phyloP scores from a whole-genome alignment of 768 basidiomycete genomes.

The Cyclocybe aegerita region DNA sequence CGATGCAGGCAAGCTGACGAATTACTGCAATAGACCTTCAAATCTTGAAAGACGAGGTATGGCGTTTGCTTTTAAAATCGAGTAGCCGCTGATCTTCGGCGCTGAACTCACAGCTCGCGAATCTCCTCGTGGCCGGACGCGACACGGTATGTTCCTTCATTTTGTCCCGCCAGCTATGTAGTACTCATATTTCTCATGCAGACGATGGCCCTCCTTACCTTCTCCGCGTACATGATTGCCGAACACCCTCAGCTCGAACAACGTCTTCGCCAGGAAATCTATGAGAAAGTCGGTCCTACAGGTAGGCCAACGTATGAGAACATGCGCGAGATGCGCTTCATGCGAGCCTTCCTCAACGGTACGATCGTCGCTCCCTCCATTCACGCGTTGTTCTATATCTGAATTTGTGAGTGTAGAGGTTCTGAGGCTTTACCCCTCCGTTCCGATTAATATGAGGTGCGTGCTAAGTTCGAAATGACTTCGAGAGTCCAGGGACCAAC shows the following conservation, averaged over 20 bases:
- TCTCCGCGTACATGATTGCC: constrained; percentile 39
- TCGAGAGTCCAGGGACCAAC: no score
- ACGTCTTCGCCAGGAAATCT: constrained; percentile 37
- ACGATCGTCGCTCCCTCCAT: no score
- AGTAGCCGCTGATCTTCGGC: background rate
- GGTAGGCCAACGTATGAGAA: constrained; percentile 39
- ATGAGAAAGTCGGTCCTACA: constrained; percentile 31
- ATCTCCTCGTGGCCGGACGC: constrained; percentile 52
- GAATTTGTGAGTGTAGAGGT: constrained; percentile 18
- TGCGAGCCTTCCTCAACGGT: constrained; percentile 25
- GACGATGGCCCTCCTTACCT: constrained; percentile 39
- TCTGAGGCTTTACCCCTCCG: constrained; percentile 32
- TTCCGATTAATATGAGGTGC: constrained; percentile 2
- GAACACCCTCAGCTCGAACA: constrained; percentile 34
- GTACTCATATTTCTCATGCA: constrained; percentile 4
- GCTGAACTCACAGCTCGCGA: constrained; percentile 25
- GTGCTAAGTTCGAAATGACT: no score
- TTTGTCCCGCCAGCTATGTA: background rate
- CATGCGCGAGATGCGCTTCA: constrained; percentile 40
- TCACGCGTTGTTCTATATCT: no score
- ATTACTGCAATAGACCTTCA: constrained; percentile 15
- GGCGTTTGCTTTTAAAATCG: background rate
- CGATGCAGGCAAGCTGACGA: no score
- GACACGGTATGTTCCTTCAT: constrained; percentile 41
- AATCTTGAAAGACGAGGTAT: constrained; percentile 38